Percentiles rank a stretch among this genome's conserved stretches.
Evolutionary conservation across 352 stramenopile genomes (phyloP).

Genomic region (Blastocystis sp.): DNA sequence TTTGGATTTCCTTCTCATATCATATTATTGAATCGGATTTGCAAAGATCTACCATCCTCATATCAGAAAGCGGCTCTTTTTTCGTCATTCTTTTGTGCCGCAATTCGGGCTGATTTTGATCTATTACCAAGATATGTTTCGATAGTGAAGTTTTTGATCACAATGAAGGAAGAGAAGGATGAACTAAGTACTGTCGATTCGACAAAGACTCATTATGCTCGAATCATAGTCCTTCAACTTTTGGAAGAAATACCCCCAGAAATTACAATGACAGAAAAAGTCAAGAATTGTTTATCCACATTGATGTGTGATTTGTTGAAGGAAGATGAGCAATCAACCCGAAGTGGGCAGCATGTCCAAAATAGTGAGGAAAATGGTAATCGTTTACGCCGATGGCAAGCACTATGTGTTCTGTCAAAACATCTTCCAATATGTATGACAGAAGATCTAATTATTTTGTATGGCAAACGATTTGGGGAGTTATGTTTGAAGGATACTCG

Average conservation of each 20-base stretch:
- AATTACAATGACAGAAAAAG: neutral
- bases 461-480: neutral
- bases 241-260: neutral
- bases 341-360: neutral
- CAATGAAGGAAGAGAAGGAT: conserved; percentile 42
- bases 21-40: neutral
- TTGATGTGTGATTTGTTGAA: neutral
- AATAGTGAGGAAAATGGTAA: conserved; percentile 53
- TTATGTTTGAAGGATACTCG: conserved; percentile 7
- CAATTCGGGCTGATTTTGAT: neutral
- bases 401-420: neutral
- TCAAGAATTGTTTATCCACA: neutral
- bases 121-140: neutral
- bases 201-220: neutral
- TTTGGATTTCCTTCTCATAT: neutral
- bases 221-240: neutral
- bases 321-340: neutral
- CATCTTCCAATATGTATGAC: neutral
- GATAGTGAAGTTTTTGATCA: neutral
- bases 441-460: neutral
- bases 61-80: neutral
- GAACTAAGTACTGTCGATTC: neutral
- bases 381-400: conserved; percentile 31
- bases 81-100: neutral
- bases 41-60: neutral